Evolutionary conservation across 306 rosid species (phyloP).

Genomic region (Quercus robur): DNA sequence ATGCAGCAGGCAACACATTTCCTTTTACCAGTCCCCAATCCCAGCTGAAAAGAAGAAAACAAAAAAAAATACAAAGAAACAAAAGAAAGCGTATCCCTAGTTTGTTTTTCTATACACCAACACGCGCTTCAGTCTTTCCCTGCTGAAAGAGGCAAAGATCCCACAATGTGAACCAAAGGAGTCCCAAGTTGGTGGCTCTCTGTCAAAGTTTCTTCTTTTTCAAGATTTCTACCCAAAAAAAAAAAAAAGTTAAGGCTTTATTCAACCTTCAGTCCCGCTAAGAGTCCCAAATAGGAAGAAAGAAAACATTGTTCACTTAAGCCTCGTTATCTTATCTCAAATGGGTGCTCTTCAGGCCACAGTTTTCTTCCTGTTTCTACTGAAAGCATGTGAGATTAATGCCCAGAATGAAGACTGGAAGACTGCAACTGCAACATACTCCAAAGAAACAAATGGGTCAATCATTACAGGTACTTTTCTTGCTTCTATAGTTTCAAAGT

Average conservation of each 20-base stretch:
- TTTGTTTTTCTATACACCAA: slow-evolving; percentile 30
- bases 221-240: background rate
- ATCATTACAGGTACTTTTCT: slow-evolving; percentile 62
- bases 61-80: slow-evolving; percentile 11
- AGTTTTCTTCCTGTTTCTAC: slow-evolving; percentile 50
- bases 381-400: slow-evolving; percentile 36
- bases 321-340: slow-evolving; percentile 22
- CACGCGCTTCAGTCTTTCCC: slow-evolving; percentile 40
- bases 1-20: slow-evolving; percentile 25
- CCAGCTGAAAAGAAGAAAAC: slow-evolving; percentile 44
- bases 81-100: slow-evolving; percentile 19
- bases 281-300: slow-evolving; percentile 29
- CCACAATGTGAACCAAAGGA: slow-evolving; percentile 45
- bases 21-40: slow-evolving; percentile 27
- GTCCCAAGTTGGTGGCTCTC: background rate
- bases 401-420: slow-evolving; percentile 59
- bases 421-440: slow-evolving; percentile 83
- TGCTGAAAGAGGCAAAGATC: slow-evolving; percentile 32
- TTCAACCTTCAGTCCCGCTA: slow-evolving; percentile 25
- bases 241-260: slow-evolving; percentile 14
- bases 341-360: slow-evolving; percentile 66
- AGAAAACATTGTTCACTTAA: slow-evolving; percentile 30
- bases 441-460: slow-evolving; percentile 73
- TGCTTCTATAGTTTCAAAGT: slow-evolving; percentile 10
- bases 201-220: slow-evolving; percentile 32